Evolutionary conservation across 331 rosid genomes (phyloP), one percentile per base, ranked within the genome.

Genomic region (Malus hybrid): DNA sequence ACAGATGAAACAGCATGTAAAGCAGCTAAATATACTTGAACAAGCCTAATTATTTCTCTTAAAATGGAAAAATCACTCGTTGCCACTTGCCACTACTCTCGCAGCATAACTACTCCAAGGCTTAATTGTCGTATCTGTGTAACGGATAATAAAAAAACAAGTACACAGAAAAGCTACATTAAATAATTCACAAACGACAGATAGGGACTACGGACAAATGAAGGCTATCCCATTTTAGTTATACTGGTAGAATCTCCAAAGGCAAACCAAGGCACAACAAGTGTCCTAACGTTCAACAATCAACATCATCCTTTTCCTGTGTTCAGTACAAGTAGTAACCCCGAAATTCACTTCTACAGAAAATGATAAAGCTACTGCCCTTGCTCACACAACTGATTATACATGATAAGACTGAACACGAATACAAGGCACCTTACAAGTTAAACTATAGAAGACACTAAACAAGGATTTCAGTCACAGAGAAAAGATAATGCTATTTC

Each of bases 271-370:
- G 28, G 44, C 58, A 15, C 42, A 71, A 13, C 66, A 60, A 60
- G 42, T 24, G 16, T 36, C 42, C 42, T 60, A 53, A 24, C 57
- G 18, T 24, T 60, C 68, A 34, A 65, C 64, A 78, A 28, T 68
- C 30, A 30, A 22, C 19, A 79, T 2, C 15, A 73, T 57, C 77
- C 60, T 72, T 57, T 57, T 13, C n/a, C 39, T 39, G 62, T 34
- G 66, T 75, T 76, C 69, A 16, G 36, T 34, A 73, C 61, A 63
- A 80, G 63, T 56, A 53, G 74, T 32, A 88, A 64, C 42, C 65
- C 62, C 48, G 61, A 46, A 32, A 72, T 61, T 63, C 20, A 63
- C 30, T 68, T 63, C 29, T 30, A 44, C 15, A 30, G 13, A 10
- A 36, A 11, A 36, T 11, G 50, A 48, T 42, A 67, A 66, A 76